Conservation (phyloP, 441 rosid species). For the Viola pubescens region DNA sequence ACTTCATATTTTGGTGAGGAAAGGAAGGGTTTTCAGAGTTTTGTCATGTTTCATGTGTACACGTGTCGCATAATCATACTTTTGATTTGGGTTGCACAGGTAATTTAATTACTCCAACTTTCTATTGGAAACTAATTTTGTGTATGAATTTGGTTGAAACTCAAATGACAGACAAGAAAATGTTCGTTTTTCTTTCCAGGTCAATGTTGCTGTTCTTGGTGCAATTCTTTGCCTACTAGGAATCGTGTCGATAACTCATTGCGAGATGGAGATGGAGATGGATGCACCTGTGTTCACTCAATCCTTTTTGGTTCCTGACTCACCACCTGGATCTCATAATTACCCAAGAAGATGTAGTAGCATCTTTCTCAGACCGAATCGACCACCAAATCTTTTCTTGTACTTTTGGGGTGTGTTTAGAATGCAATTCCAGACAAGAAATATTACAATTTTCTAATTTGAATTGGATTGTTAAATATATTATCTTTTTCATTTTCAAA, state of each 20-base stretch:
- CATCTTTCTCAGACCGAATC: too few relatives aligned
- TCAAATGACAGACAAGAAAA: not conserved
- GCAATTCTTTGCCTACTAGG: conserved; percentile 27
- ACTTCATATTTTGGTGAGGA: conserved; percentile 16
- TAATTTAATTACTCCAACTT: conserved; percentile 1
- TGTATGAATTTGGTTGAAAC: not conserved
- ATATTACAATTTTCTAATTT: too few relatives aligned
- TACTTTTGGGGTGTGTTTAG: too few relatives aligned
- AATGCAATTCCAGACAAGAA: too few relatives aligned
- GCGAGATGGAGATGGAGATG: not conserved
- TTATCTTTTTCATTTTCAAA: too few relatives aligned
- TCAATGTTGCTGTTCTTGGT: conserved; percentile 21
- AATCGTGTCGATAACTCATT: conserved; percentile 14
- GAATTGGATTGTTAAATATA: too few relatives aligned
- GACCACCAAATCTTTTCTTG: too few relatives aligned
- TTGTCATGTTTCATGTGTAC: conserved; percentile 30
- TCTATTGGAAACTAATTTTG: not conserved
- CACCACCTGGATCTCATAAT: conserved; percentile 1
- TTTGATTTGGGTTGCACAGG: conserved; percentile 36
- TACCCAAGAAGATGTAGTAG: too few relatives aligned
- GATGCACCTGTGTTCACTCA: conserved; percentile 23
- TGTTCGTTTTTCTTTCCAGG: conserved; percentile 23
- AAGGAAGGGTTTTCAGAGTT: conserved; percentile 19
- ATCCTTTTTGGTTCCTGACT: conserved; percentile 37
- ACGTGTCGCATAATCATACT: conserved; percentile 27